Percentiles rank a stretch among this genome's conserved stretches.
phyloP scores from a whole-genome alignment of 805 yeast species.

The Monosporozyma yasuniensis region DNA sequence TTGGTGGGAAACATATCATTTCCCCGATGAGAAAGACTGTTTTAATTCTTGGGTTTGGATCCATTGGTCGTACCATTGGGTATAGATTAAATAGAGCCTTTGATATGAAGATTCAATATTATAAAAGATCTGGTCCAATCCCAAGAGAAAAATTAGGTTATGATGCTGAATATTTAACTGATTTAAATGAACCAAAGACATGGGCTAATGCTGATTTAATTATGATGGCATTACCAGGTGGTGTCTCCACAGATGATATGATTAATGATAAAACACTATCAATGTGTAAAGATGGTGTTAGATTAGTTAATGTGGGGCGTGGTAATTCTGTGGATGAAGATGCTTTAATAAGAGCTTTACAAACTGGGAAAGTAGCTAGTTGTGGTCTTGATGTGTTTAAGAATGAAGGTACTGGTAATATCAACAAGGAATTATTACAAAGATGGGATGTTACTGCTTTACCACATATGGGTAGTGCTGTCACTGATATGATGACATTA shows the following conservation, averaged over 20 bases:
- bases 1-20: constrained; percentile 40
- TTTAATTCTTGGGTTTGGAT: constrained; percentile 66
- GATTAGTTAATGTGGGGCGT: constrained; percentile 68
- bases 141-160: constrained; percentile 36
- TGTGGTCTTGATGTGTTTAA: constrained; percentile 71
- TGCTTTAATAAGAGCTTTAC: constrained; percentile 53
- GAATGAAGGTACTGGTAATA: constrained; percentile 42
- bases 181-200: constrained; percentile 36
- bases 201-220: constrained; percentile 43
- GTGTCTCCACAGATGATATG: constrained; percentile 47
- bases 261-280: constrained; percentile 41
- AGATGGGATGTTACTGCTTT: constrained; percentile 57
- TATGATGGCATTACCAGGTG: constrained; percentile 59
- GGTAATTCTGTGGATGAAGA: constrained; percentile 61
- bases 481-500: constrained; percentile 43
- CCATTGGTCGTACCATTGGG: constrained; percentile 62
- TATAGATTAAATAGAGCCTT: constrained; percentile 40
- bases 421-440: constrained; percentile 40
- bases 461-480: constrained; percentile 69
- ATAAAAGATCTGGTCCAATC: constrained; percentile 42
- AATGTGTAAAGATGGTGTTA: constrained; percentile 42
- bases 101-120: constrained; percentile 58
- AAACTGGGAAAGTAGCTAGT: constrained; percentile 49
- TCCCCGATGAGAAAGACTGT: constrained; percentile 52
- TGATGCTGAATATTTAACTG: constrained; percentile 35